phyloP scores from a whole-genome alignment of 768 basidiomycete genomes.

The Phylloporus scabripes region DNA sequence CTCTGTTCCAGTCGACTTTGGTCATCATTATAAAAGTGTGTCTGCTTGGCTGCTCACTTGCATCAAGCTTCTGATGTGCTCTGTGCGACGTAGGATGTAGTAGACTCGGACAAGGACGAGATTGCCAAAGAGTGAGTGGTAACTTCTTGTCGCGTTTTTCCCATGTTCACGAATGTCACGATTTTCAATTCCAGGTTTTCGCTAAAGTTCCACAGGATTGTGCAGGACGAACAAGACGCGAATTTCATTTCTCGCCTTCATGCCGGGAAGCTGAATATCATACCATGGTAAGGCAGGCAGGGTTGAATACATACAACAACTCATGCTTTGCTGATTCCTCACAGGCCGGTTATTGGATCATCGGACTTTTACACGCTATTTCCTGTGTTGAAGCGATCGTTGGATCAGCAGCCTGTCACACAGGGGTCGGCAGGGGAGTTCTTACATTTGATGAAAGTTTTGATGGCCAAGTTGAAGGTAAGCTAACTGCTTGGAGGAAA shows the following conservation, averaged over 20 bases:
- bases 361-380: constrained; percentile 56
- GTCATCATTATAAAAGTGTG: constrained; percentile 59
- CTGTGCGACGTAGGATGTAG: too few species aligned
- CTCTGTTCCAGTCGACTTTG: constrained; percentile 53
- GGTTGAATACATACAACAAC: neutral
- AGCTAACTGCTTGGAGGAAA: neutral
- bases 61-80: too few species aligned
- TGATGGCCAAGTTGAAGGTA: constrained; percentile 69
- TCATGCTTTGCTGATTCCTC: neutral
- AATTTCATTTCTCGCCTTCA: constrained; percentile 62
- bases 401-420: constrained; percentile 45
- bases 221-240: constrained; percentile 51
- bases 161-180: too few species aligned
- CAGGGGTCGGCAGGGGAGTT: constrained; percentile 51
- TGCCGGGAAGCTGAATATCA: constrained; percentile 47
- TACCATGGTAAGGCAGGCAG: constrained; percentile 43
- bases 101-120: too few species aligned
- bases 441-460: constrained; percentile 49
- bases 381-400: constrained; percentile 21
- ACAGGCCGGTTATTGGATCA: constrained; percentile 54
- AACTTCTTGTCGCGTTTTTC: too few species aligned
- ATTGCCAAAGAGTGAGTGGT: too few species aligned
- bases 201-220: constrained; percentile 54
- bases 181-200: constrained; percentile 29
- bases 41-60: neutral